A percentile compares a stretch with the other conserved stretches of the same genome.
phyloP scores from a whole-genome alignment of 2,329 filamentous ascomycete genomes.

The Curvularia hawaiiensis region DNA sequence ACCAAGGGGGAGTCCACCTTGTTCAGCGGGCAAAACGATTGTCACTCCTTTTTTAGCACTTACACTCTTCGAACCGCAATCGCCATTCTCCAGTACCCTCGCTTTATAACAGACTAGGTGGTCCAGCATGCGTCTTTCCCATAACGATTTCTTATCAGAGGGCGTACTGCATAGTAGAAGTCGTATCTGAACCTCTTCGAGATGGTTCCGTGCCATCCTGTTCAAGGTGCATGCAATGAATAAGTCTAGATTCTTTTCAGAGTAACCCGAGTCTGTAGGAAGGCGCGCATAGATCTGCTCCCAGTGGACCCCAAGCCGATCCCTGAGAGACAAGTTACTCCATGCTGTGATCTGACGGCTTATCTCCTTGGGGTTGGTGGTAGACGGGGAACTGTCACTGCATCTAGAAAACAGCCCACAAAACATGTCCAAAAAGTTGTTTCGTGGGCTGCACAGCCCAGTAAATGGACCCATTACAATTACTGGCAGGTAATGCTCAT shows the following conservation, averaged over 20 bases:
- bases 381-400: neutral
- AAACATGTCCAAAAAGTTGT: neutral
- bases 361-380: neutral
- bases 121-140: neutral
- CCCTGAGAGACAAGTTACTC: neutral
- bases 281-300: neutral
- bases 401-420: neutral
- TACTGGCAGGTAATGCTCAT: neutral
- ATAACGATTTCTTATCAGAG: neutral
- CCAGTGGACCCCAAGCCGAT: neutral
- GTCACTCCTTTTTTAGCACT: neutral
- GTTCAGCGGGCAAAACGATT: neutral
- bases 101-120: neutral
- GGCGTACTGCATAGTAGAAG: neutral
- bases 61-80: neutral
- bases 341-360: neutral
- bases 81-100: neutral
- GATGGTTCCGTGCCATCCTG: neutral
- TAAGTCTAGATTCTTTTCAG: neutral
- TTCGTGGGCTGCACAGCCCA: neutral
- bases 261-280: neutral
- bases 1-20: neutral
- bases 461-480: neutral
- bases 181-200: neutral
- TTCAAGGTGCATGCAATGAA: neutral